phyloP scores from a whole-genome alignment of 2,329 filamentous ascomycete species.

The Beauveria medogensis region DNA sequence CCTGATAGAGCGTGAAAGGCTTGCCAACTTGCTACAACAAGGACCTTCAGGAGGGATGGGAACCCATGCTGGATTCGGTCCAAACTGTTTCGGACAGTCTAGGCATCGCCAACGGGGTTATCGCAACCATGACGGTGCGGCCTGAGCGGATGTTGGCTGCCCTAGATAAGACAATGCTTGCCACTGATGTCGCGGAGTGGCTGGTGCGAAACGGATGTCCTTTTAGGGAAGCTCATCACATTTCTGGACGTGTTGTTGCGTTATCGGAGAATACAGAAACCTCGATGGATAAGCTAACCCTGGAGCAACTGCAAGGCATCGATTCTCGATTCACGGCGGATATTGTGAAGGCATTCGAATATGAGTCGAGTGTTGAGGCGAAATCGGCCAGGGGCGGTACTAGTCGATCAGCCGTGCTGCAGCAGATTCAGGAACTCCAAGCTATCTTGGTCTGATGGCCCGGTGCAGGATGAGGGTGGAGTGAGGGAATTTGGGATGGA shows the following conservation, averaged over 20 bases:
- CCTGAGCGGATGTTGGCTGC: slow-evolving; percentile 65
- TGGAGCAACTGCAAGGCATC: slow-evolving; percentile 59
- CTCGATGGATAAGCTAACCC: slow-evolving; percentile 60
- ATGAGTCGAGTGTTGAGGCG: slow-evolving; percentile 64
- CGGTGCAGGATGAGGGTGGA: too few species aligned
- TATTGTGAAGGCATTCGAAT: slow-evolving; percentile 58
- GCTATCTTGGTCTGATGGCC: slow-evolving; percentile 19
- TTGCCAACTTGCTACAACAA: slow-evolving; percentile 71
- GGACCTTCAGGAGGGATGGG: slow-evolving; percentile 67
- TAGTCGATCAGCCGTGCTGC: slow-evolving; percentile 54
- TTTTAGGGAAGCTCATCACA: slow-evolving; percentile 72
- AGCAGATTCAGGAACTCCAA: slow-evolving; percentile 46
- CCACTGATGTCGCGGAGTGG: slow-evolving; percentile 57
- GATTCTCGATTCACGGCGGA: slow-evolving; percentile 61
- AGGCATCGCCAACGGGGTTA: slow-evolving; percentile 65
- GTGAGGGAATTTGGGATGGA: too few species aligned
- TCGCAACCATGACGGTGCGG: slow-evolving; percentile 57
- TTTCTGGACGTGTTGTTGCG: slow-evolving; percentile 64
- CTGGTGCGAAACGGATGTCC: slow-evolving; percentile 57
- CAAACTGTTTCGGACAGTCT: slow-evolving; percentile 66
- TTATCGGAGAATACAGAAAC: slow-evolving; percentile 54
- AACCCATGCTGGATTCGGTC: slow-evolving; percentile 67
- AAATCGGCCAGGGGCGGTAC: slow-evolving; percentile 59
- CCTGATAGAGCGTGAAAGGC: slow-evolving; percentile 41
- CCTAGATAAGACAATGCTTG: slow-evolving; percentile 66